Base-by-base conservation (phyloP, 305 asterid species). In the Solanum chacoense region DNA sequence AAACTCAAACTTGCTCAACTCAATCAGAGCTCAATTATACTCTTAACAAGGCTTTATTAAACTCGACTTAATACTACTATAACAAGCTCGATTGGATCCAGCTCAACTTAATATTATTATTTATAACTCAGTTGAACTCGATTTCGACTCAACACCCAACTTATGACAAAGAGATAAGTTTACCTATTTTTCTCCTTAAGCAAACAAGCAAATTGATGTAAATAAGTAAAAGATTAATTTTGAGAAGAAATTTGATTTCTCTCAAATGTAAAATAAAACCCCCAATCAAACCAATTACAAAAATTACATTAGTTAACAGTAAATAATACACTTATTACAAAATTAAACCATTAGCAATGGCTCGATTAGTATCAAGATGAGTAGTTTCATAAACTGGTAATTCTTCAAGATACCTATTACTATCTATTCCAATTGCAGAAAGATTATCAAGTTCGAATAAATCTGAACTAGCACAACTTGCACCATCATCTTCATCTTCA, bases 341-440 rank as follows among this genome's bases (percentile, higher is more conserved):
- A 88, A 94, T 87, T 74, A 96, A 91, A 74, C 96, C 96, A 83
- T 90, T 94, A 72, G 94, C 95, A 76, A 93, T 92, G 85, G 95
- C 96, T 90, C 92, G 91, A 88, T 95, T 94, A 65, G 95, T 92
- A 80, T 86, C 92, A 1, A 94, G 91, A 88, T 89, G 92, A 76
- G 99, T 97, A 24, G 98, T 94, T 91, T 96, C 99, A 20, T 97
- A 97, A 45, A 96, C 98, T 0, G 98, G 99, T 92, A 97, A 89
- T 89, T 97, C 99, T 87, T 95, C 94, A 16, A 90, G 83, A 86
- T 94, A 96, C 94, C 93, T 93, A 40, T 80, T 80, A 40, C 94
- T 93, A 88, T 94, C 98, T 92, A 94, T 94, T 40, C 98, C 98
- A 87, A 94, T 94, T 36, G 96, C 94, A 1, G 96, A 95, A 36